These are phyloP conservation scores for Aspergillus caelatus DNA, from an alignment of 2,329 filamentous ascomycete genomes.

Conservation along the genomic window DNA sequence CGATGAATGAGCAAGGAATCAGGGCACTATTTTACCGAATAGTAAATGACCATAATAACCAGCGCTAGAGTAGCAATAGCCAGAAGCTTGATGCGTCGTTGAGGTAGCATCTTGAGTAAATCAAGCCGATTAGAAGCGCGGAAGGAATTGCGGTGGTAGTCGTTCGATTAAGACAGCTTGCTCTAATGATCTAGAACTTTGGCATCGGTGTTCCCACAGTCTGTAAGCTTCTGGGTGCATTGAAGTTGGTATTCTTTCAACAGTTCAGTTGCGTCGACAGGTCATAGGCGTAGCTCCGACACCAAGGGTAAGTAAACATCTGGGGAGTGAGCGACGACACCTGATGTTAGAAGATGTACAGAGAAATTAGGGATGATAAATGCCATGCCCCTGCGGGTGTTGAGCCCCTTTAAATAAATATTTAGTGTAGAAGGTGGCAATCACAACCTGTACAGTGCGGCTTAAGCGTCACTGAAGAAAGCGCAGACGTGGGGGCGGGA, in stretches of 20 bases:
- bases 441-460: neutral
- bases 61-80: conserved; percentile 65
- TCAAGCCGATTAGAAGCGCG: neutral
- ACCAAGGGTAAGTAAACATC: conserved; percentile 19
- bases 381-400: no score
- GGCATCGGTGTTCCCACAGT: neutral
- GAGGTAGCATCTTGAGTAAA: conserved; percentile 62
- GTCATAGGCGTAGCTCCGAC: conserved; percentile 20
- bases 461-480: neutral
- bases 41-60: conserved; percentile 72
- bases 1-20: neutral
- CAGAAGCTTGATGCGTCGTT: conserved; percentile 69
- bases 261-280: conserved; percentile 12
- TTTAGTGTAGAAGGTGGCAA: neutral
- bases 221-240: conserved; percentile 10
- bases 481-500: neutral
- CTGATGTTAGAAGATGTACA: neutral
- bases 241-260: conserved; percentile 5
- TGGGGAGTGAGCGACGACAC: conserved; percentile 8
- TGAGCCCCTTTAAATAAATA: neutral
- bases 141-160: neutral
- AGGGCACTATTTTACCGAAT: conserved; percentile 59
- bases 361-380: neutral
- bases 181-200: neutral
- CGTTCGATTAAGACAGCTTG: neutral